Evolutionary conservation across 148 eudicot species (phyloP).

Genomic region (Salicornia ramosissima): DNA sequence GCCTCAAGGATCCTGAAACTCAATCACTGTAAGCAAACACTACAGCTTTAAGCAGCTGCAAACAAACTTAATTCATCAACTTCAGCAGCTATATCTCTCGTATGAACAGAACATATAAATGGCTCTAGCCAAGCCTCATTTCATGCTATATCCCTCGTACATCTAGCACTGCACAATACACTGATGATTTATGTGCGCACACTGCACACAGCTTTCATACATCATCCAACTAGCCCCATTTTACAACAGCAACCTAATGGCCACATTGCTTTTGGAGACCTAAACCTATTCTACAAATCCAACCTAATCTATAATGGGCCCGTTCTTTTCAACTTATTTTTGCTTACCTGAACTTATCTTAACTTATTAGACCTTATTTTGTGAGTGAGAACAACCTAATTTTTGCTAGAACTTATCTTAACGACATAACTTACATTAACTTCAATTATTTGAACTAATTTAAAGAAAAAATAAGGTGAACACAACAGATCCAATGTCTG

Average conservation of each 20-base stretch:
- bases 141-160: not conserved
- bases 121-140: not conserved
- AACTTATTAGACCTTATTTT: too few species aligned
- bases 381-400: too few species aligned
- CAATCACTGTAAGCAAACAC: not conserved
- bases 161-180: not conserved
- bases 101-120: not conserved
- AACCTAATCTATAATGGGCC: too few species aligned
- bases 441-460: too few species aligned
- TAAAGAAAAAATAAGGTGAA: too few species aligned
- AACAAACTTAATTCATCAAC: not conserved
- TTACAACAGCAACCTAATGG: not conserved
- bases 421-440: too few species aligned
- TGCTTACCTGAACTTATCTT: too few species aligned
- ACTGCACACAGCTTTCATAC: not conserved
- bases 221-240: too few species aligned
- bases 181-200: too few species aligned
- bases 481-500: too few species aligned
- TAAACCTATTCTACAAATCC: not conserved
- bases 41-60: not conserved
- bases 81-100: not conserved
- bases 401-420: too few species aligned
- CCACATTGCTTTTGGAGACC: not conserved
- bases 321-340: too few species aligned
- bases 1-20: not conserved